Base-by-base conservation (phyloP, 2,329 filamentous ascomycete genomes). In the Verticillium nubilum region DNA sequence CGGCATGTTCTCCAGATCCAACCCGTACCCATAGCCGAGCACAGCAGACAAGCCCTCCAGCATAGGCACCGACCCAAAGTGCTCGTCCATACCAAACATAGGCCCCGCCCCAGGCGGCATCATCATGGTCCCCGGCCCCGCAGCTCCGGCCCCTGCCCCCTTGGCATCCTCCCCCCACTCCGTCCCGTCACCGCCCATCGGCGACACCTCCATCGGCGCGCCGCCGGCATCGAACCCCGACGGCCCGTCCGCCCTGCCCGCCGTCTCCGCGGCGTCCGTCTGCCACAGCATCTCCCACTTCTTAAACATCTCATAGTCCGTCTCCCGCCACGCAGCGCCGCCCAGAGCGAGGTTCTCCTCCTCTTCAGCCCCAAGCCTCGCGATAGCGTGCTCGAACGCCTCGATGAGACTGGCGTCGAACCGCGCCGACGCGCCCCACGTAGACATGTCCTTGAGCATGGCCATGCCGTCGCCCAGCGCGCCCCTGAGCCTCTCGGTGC, bases 361-460 rank as follows among this genome's bases (percentile, higher is more conserved):
- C 47, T 72, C 73, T 54, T 75, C 78, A 19, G 76, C 70, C 55
- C 81, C 77, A 3, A 82, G 72, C 23, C 79, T 74, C 23, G 72
- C 69, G 53, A 76, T 75, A 12, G 80, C 80, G 52, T 77, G 73
- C 60, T 82, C 80, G 27, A 82, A 78, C 1, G 79, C 77, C 63
- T 82, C 80, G 35, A 82, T 80, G 12, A 82, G 73, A n/a, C 76
- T 80, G 6, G 79, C 78, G 52, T 81, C 80, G 3, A 78, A 81
- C n/a, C 77, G 76, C 3, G 80, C 80, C 10, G 80, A 81, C 27
- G 79, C 79, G 25, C 80, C 79, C 1, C 79, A 77, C 61, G 78
- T 77, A 0, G 80, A 80, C 79, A 82, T 82, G 59, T 79, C 78
- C 62, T 80, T 80, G 52, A 82, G 79, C 64, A 82, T 73, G 6